Percentiles rank a stretch among this genome's conserved stretches.
Evolutionary conservation across 2,329 filamentous ascomycete genomes (phyloP).

Genomic region (Aspergillus sp.): DNA sequence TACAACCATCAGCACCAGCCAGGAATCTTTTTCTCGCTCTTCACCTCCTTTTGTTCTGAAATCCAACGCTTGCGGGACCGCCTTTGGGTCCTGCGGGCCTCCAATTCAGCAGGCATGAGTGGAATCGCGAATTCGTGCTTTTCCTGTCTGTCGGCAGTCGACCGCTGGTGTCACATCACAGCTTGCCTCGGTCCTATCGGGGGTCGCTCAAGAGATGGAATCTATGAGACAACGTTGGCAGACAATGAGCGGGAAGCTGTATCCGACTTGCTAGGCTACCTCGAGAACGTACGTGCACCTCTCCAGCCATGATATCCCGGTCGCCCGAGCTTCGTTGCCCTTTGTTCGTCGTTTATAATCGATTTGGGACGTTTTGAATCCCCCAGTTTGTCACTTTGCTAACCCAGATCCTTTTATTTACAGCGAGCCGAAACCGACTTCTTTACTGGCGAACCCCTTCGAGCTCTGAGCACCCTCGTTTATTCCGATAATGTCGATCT

Average conservation of each 20-base stretch:
- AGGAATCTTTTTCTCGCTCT: not conserved
- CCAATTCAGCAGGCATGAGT: conserved; percentile 27
- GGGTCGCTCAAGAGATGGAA: conserved; percentile 74
- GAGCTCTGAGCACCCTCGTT: conserved; percentile 89
- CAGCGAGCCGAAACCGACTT: conserved; percentile 97
- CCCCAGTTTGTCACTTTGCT: conserved; percentile 23
- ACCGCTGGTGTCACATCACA: conserved; percentile 41
- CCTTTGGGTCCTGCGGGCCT: conserved; percentile 25
- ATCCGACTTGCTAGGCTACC: conserved; percentile 87
- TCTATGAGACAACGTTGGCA: conserved; percentile 82
- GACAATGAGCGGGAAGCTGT: conserved; percentile 97
- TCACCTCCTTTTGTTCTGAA: conserved; percentile 10
- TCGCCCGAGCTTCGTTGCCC: conserved; percentile 1
- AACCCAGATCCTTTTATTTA: conserved; percentile 6
- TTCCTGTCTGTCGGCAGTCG: conserved; percentile 37
- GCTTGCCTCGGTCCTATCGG: conserved; percentile 35
- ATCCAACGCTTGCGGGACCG: conserved; percentile 17
- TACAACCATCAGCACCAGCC: not conserved
- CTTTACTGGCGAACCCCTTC: conserved; percentile 91
- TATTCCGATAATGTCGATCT: conserved; percentile 99
- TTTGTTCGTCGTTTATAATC: not conserved
- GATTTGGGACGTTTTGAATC: conserved; percentile 2
- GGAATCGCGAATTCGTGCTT: conserved; percentile 36
- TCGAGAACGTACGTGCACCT: conserved; percentile 74
- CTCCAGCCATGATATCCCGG: no score